Base-by-base conservation (phyloP, 108 stramenopile genomes). In the Cylindrotheca closterium region DNA sequence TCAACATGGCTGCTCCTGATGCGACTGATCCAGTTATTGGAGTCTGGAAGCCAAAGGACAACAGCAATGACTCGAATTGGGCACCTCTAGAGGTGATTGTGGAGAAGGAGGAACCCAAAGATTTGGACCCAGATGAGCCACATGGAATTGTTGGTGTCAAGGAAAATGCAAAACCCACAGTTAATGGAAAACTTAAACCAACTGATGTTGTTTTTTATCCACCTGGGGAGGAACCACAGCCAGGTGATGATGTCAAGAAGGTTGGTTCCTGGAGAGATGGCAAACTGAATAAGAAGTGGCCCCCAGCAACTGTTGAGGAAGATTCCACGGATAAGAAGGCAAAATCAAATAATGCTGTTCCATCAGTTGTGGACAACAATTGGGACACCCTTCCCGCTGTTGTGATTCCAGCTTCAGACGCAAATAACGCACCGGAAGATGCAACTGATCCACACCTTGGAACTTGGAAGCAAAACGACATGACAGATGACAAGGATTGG, bases 91-190 rank as follows among this genome's bases (percentile, higher is more conserved):
- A 42, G 58, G 58, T 60, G 21, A n/a, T n/a, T n/a, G n/a, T n/a
- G n/a, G n/a, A n/a, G n/a, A n/a, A n/a, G n/a, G n/a, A n/a, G n/a
- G n/a, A n/a, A n/a, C n/a, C n/a, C n/a, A n/a, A n/a, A n/a, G 37
- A 42, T 42, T n/a, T n/a, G n/a, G n/a, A n/a, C n/a, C n/a, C n/a
- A n/a, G n/a, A n/a, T n/a, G n/a, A n/a, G n/a, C 49, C 58, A 0
- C 68, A 69, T 34, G 68, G 68, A 3, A 10, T 30, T 7, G 59
- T 22, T 22, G 68, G 68, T 51, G 52, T 60, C 29, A 42, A 32
- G 10, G 22, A 34, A 1, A 58, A 42, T 1, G 47, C 46, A 1
- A 56, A 59, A n/a, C 68, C 68, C 5, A 51, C 59, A 19, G 51
- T 3, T 3, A 25, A 60, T 30, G 68, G 68, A 51, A 22, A 53